Evolutionary conservation across 345 rosid genomes (phyloP).

Genomic region (Citrus reticulata): DNA sequence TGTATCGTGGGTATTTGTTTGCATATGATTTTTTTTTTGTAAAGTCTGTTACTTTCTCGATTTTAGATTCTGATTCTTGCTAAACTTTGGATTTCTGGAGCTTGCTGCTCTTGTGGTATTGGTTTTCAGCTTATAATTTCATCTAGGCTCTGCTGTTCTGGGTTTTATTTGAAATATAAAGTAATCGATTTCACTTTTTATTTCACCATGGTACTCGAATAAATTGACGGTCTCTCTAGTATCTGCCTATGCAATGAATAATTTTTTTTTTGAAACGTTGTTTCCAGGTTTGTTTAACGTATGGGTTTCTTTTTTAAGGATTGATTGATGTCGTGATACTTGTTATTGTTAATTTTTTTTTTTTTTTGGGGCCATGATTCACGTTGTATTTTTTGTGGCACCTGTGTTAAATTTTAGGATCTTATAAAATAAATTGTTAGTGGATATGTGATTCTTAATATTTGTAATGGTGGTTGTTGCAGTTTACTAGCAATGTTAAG

Average conservation of each 20-base stretch:
- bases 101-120: neutral
- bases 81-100: neutral
- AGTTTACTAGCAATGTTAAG: conserved; percentile 53
- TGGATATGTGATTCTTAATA: neutral
- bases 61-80: neutral
- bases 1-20: neutral
- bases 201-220: neutral
- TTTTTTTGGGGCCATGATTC: too few relatives aligned
- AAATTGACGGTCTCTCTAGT: neutral
- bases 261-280: neutral
- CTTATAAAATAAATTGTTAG: too few relatives aligned
- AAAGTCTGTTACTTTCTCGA: neutral
- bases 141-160: neutral
- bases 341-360: neutral
- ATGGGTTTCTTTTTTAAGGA: neutral
- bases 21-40: neutral
- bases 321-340: neutral
- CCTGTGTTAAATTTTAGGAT: too few relatives aligned
- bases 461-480: conserved; percentile 4
- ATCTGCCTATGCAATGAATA: neutral
- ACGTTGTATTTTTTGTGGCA: too few relatives aligned
- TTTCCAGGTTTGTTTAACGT: neutral
- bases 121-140: neutral
- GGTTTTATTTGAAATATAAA: too few relatives aligned
- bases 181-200: neutral